These are phyloP conservation scores for Pisolithus tinctorius DNA, from an alignment of 768 basidiomycete genomes.

Conservation along the genomic window DNA sequence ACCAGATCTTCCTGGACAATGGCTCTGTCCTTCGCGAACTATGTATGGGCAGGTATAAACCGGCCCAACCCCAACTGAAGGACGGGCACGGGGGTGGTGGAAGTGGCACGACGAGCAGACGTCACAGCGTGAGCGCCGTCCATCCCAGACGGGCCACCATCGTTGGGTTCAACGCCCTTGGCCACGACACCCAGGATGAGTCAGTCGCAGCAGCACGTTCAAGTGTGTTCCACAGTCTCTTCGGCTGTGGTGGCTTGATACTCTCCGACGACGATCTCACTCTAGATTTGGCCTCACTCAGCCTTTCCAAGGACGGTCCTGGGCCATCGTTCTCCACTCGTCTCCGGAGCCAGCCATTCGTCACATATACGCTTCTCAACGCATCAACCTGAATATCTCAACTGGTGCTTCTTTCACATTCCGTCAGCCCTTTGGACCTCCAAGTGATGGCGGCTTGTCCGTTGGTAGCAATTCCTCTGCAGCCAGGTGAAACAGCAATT, in stretches of 20 bases:
- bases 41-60: constrained; percentile 72
- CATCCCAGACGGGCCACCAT: constrained; percentile 63
- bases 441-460: constrained; percentile 64
- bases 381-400: constrained; percentile 58
- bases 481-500: too few relatives aligned
- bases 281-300: constrained; percentile 55
- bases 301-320: constrained; percentile 18
- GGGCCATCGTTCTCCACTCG: constrained; percentile 39
- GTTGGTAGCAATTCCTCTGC: too few relatives aligned
- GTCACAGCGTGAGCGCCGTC: constrained; percentile 78
- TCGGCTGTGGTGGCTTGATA: constrained; percentile 53
- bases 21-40: constrained; percentile 65
- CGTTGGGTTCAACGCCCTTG: constrained; percentile 63
- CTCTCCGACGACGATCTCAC: constrained; percentile 79
- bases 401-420: constrained; percentile 35
- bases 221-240: constrained; percentile 24
- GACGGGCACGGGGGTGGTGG: constrained; percentile 59
- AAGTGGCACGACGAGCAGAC: constrained; percentile 75
- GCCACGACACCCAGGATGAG: constrained; percentile 40
- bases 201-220: constrained; percentile 12
- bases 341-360: constrained; percentile 60
- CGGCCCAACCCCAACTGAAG: constrained; percentile 39
- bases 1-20: constrained; percentile 70
- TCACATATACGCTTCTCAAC: constrained; percentile 48
- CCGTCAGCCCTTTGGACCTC: constrained; percentile 47